Evolutionary conservation across 306 rosid species (phyloP).

Genomic region (Pueraria montana): DNA sequence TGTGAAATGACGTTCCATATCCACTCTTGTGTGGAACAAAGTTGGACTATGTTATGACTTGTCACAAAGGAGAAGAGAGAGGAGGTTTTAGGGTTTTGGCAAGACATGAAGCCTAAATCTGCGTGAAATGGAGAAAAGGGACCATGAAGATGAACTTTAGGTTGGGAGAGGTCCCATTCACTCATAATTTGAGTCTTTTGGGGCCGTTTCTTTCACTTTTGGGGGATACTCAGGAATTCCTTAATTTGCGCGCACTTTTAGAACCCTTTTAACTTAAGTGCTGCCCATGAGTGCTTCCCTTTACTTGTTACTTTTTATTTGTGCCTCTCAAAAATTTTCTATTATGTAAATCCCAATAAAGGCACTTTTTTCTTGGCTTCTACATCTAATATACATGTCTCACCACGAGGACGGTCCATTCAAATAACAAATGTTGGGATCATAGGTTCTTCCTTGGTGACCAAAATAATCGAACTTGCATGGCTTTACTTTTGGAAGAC

Average conservation of each 20-base stretch:
- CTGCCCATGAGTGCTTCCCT: slow-evolving; percentile 54
- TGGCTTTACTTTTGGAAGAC: slow-evolving; percentile 38
- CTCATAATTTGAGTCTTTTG: slow-evolving; percentile 46
- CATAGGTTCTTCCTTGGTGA: slow-evolving; percentile 15
- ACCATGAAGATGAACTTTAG: slow-evolving; percentile 40
- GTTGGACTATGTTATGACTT: not conserved
- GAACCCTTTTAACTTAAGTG: slow-evolving; percentile 55
- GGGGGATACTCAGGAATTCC: slow-evolving; percentile 55
- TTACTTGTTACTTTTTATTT: slow-evolving; percentile 50
- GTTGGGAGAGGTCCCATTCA: slow-evolving; percentile 42
- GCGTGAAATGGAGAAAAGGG: slow-evolving; percentile 42
- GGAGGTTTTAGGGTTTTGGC: not conserved
- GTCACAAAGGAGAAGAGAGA: slow-evolving; percentile 22
- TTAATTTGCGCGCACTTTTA: slow-evolving; percentile 71
- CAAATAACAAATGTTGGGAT: slow-evolving; percentile 47
- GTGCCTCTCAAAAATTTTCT: slow-evolving; percentile 39
- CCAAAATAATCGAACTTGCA: slow-evolving; percentile 36
- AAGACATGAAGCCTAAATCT: slow-evolving; percentile 47
- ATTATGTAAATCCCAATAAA: slow-evolving; percentile 52
- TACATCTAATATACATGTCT: slow-evolving; percentile 17
- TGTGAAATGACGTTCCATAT: not conserved
- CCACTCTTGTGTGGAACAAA: not conserved
- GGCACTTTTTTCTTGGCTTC: slow-evolving; percentile 43
- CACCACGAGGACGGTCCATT: slow-evolving; percentile 46
- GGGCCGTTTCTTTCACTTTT: slow-evolving; percentile 51